These are phyloP conservation scores for Apiospora arundinis DNA, from an alignment of 2,329 filamentous ascomycete species.

Conservation along the genomic window DNA sequence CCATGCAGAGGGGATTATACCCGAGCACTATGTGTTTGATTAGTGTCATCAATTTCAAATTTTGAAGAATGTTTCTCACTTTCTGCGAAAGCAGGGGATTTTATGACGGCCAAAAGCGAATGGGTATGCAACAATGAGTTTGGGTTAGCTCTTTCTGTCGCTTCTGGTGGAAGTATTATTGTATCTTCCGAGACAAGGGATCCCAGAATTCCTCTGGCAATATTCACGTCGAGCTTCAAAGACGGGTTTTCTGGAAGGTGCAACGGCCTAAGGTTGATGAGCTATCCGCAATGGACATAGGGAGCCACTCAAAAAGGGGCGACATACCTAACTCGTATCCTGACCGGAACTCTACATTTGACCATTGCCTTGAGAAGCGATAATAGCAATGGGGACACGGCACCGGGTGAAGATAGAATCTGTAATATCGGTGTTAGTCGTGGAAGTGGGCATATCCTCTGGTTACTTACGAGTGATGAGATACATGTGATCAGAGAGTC, in stretches of 20 bases:
- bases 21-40: neutral
- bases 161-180: neutral
- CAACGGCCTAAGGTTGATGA: too few relatives aligned
- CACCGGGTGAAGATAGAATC: neutral
- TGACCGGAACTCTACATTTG: neutral
- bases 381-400: neutral
- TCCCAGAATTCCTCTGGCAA: neutral
- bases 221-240: neutral
- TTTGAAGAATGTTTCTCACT: too few relatives aligned
- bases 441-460: neutral
- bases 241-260: too few relatives aligned
- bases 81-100: neutral
- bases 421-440: neutral
- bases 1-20: neutral
- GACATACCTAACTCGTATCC: neutral
- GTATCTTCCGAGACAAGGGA: neutral
- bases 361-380: neutral
- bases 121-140: neutral
- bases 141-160: neutral
- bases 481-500: neutral
- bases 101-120: neutral
- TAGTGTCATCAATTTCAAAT: too few relatives aligned
- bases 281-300: too few relatives aligned
- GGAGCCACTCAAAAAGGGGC: too few relatives aligned
- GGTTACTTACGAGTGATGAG: neutral